Evolutionary conservation across 1,284 basidiomycete genomes (phyloP).

Genomic region (Ganoderma leucocontextum): DNA sequence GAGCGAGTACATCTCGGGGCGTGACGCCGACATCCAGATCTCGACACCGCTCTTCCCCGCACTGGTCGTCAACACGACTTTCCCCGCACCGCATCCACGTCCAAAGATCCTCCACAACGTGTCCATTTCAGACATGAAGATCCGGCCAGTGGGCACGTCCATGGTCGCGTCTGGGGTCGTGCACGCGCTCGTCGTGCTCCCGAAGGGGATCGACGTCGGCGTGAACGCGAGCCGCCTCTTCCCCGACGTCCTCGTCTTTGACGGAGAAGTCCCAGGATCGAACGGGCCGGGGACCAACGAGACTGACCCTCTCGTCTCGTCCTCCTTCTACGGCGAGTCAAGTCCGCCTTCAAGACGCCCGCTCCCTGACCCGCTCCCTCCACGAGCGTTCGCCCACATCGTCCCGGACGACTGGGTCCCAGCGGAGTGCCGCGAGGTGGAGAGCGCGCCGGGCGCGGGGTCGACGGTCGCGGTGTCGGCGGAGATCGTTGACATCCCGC

Average conservation of each 20-base stretch:
- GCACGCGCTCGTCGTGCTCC: slow-evolving; percentile 68
- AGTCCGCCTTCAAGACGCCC: slow-evolving; percentile 52
- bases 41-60: slow-evolving; percentile 60
- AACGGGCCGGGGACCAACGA: slow-evolving; percentile 27
- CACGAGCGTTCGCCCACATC: slow-evolving; percentile 76
- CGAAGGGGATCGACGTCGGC: slow-evolving; percentile 67
- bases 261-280: slow-evolving; percentile 62
- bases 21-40: slow-evolving; percentile 64
- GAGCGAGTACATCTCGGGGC: slow-evolving; percentile 64
- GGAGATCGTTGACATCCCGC: slow-evolving; percentile 71
- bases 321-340: background rate
- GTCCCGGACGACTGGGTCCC: slow-evolving; percentile 72
- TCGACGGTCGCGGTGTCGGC: slow-evolving; percentile 66
- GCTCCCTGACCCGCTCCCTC: slow-evolving; percentile 69
- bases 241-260: slow-evolving; percentile 79
- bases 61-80: slow-evolving; percentile 56
- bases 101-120: slow-evolving; percentile 74
- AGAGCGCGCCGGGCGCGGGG: slow-evolving; percentile 55
- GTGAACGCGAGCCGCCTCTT: slow-evolving; percentile 69
- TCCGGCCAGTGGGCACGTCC: slow-evolving; percentile 55
- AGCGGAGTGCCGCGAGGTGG: slow-evolving; percentile 55
- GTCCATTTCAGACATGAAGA: slow-evolving; percentile 76
- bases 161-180: slow-evolving; percentile 75
- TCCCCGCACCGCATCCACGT: slow-evolving; percentile 68
- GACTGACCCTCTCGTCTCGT: background rate